phyloP scores from a whole-genome alignment of 2,329 filamentous ascomycete genomes.

The Acephala macrosclerotiorum region DNA sequence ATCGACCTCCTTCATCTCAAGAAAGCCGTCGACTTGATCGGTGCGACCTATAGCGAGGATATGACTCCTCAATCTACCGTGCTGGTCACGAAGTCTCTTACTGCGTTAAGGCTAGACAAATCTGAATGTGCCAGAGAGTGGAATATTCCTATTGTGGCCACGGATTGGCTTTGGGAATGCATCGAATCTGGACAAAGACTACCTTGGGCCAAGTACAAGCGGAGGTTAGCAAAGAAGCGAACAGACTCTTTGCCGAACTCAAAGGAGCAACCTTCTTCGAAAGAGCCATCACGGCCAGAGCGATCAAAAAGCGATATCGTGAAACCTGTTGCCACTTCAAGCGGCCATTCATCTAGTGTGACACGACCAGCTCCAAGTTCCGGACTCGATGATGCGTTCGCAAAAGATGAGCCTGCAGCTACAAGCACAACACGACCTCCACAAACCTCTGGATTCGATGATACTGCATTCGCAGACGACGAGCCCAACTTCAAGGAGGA shows the following conservation, averaged over 20 bases:
- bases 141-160: constrained; percentile 80
- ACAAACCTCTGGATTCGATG: constrained; percentile 27
- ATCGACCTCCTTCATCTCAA: constrained; percentile 87
- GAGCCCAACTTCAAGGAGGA: constrained; percentile 25
- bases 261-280: constrained; percentile 12
- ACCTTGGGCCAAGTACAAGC: constrained; percentile 54
- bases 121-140: constrained; percentile 77
- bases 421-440: not conserved
- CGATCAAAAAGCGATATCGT: constrained; percentile 21
- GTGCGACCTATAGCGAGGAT: constrained; percentile 81
- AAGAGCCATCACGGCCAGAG: constrained; percentile 16
- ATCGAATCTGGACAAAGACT: constrained; percentile 65
- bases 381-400: constrained; percentile 33
- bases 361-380: constrained; percentile 24
- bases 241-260: constrained; percentile 33
- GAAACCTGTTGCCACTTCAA: constrained; percentile 4
- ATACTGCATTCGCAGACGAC: constrained; percentile 30
- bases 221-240: constrained; percentile 41
- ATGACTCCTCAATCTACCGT: constrained; percentile 77
- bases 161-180: constrained; percentile 86
- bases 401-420: constrained; percentile 16
- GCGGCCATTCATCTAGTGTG: constrained; percentile 26
- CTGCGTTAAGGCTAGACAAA: constrained; percentile 72
- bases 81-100: constrained; percentile 65
- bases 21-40: constrained; percentile 77